A percentile compares a stretch with the other conserved stretches of the same genome.
Evolutionary conservation across 1,284 basidiomycete species (phyloP).

Genomic region (Trichosporon sp.): DNA sequence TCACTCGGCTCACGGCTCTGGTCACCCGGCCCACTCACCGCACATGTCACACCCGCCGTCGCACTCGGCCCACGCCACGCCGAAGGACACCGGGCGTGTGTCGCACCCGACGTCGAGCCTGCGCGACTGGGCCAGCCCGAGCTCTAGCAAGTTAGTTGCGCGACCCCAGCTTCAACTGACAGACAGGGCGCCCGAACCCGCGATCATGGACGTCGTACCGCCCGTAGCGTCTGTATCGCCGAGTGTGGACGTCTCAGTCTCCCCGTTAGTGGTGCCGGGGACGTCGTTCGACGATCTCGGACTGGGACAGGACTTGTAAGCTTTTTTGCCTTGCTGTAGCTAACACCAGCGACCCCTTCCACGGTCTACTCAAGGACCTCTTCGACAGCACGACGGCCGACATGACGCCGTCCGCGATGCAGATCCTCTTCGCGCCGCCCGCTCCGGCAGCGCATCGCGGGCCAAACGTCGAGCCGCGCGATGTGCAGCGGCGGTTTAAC

Average conservation of each 20-base stretch:
- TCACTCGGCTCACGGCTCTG: not conserved
- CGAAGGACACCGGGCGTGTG: not conserved
- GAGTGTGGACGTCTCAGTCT: not conserved
- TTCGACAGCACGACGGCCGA: constrained; percentile 7
- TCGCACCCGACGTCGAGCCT: not conserved
- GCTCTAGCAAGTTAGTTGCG: not conserved
- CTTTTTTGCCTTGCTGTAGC: not conserved
- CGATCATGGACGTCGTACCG: not conserved
- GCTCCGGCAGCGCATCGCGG: constrained; percentile 3
- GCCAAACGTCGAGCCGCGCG: constrained; percentile 15
- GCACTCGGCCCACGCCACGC: not conserved
- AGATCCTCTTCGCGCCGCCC: not conserved
- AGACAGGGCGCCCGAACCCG: not conserved
- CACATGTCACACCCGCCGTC: not conserved
- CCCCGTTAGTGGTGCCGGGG: not conserved
- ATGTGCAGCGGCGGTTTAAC: constrained; percentile 17
- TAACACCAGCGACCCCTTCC: constrained; percentile 11
- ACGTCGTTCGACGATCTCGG: not conserved
- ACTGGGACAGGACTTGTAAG: not conserved
- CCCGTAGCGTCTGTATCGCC: not conserved
- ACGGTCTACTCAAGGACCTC: constrained; percentile 16
- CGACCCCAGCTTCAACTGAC: not conserved
- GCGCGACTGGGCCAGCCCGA: not conserved
- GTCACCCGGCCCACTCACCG: not conserved
- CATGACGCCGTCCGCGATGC: constrained; percentile 5